Evolutionary conservation across 495 filamentous ascomycete genomes (phyloP), one percentile per base, ranked within the genome.

Genomic region (Podospora pseudoanserina): DNA sequence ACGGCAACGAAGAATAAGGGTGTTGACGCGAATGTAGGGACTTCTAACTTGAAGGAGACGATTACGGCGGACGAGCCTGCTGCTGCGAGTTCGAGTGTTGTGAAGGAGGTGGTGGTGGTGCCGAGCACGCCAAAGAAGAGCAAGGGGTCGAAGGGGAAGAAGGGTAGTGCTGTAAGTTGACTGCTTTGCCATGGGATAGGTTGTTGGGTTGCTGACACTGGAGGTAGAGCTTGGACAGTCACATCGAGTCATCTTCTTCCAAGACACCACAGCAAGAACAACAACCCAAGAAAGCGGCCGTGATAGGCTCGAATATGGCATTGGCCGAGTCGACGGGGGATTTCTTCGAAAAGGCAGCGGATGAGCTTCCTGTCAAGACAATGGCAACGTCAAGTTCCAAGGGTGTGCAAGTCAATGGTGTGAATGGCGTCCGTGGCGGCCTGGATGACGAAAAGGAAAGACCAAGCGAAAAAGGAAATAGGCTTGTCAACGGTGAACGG

Each of bases 11-110:
- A 55, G 15, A 39, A 32, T 0, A 11, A 62, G 3, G 18, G 5
- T 27, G 58, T 72, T 70, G 72, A 71, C 70, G 39, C 26, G 26
- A 71, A 71, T 66, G 68, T 66, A 72, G 70, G 49, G 57, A 19
- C 63, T 23, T 20, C 18, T 6, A 16, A 13, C 2, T 13, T 13
- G 39, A 16, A 49, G 13, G 39, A 2, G 7, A 49, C 39, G 39
- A 49, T 11, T 49, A 32, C 30, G 4, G n/a, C 34, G 39, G 39
- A 5, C 13, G 39, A 49, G 39, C 6, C 1, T 49, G 39, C 39
- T 49, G 39, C 30, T 7, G 4, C 30, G 30, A 7, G 30, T 32
- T 49, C 39, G 39, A 49, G 39, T 49, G 39, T 49, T 49, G 39
- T 49, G 39, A 49, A 13, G 2, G 39, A 49, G 39, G 39, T 11